A percentile compares a stretch with the other conserved stretches of the same genome.
Conservation (phyloP, 352 stramenopile species). For the Aphanomyces astaci region DNA sequence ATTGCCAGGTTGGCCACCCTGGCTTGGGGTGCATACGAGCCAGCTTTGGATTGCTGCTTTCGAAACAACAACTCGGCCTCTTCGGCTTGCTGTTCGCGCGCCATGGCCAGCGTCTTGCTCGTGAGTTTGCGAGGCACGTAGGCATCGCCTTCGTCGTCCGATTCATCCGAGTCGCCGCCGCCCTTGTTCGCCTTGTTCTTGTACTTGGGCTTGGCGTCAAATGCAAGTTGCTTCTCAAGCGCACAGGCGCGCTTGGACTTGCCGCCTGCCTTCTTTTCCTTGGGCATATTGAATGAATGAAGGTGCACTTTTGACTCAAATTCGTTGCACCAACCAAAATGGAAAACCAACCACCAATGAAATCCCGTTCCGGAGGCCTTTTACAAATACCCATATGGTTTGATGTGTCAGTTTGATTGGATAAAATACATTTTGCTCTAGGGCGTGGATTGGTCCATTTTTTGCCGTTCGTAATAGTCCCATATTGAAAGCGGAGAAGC, state of each 20-base stretch:
- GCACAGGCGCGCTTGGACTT: constrained; percentile 80
- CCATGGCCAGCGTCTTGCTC: constrained; percentile 69
- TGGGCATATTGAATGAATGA: constrained; percentile 16
- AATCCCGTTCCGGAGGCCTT: background rate
- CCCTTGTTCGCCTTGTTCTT: constrained; percentile 38
- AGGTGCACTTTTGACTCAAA: background rate
- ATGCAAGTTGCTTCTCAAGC: constrained; percentile 81
- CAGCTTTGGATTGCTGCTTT: constrained; percentile 30
- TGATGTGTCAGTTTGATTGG: background rate
- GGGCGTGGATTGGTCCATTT: background rate
- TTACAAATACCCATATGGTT: constrained; percentile 9
- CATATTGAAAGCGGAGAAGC: too few relatives aligned
- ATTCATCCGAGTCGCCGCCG: constrained; percentile 41
- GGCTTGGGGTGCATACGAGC: background rate
- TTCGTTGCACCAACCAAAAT: constrained; percentile 3
- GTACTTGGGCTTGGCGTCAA: constrained; percentile 82
- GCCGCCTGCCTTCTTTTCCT: constrained; percentile 24
- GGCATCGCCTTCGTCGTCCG: constrained; percentile 52
- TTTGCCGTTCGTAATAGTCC: too few relatives aligned
- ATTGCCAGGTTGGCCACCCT: constrained; percentile 25
- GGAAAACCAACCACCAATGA: background rate
- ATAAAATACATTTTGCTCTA: background rate
- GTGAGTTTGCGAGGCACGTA: constrained; percentile 76
- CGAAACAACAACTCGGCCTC: constrained; percentile 43
- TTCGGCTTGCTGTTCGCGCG: constrained; percentile 68